Evolutionary conservation across 1,284 basidiomycete species (phyloP).

Genomic region (Ceratorhiza oryzae-sativae): DNA sequence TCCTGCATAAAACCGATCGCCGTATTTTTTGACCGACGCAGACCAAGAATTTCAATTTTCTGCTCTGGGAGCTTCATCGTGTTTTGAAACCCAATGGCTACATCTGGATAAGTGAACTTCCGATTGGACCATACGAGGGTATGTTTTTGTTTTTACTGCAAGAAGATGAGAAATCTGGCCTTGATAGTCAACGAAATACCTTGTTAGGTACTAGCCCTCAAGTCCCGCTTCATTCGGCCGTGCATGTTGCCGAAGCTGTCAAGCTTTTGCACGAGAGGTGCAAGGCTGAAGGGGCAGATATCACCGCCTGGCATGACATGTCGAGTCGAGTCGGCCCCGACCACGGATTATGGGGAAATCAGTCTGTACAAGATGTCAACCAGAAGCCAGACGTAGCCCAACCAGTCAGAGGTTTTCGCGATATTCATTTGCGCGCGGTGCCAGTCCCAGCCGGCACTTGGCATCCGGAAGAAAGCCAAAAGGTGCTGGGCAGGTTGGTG

Average conservation of each 20-base stretch:
- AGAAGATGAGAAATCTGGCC: background rate
- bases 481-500: background rate
- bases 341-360: background rate
- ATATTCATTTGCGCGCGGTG: background rate
- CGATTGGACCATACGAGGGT: background rate
- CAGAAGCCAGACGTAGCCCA: background rate
- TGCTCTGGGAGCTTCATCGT: background rate
- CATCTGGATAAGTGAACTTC: background rate
- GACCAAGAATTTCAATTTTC: no score
- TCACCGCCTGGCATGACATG: slow-evolving; percentile 14
- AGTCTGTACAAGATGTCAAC: no score
- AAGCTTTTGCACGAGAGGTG: background rate
- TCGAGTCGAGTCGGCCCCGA: background rate
- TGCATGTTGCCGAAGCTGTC: background rate
- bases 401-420: background rate
- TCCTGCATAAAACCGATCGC: background rate
- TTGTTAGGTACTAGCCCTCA: background rate
- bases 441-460: background rate
- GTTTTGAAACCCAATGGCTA: slow-evolving; percentile 3
- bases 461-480: background rate
- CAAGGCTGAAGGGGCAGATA: no score
- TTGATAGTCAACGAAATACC: no score
- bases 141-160: background rate
- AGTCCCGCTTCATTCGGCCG: background rate
- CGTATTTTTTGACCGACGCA: background rate